Conservation (phyloP, 805 yeast species). For the Sugiyamaella mastotermitis region DNA sequence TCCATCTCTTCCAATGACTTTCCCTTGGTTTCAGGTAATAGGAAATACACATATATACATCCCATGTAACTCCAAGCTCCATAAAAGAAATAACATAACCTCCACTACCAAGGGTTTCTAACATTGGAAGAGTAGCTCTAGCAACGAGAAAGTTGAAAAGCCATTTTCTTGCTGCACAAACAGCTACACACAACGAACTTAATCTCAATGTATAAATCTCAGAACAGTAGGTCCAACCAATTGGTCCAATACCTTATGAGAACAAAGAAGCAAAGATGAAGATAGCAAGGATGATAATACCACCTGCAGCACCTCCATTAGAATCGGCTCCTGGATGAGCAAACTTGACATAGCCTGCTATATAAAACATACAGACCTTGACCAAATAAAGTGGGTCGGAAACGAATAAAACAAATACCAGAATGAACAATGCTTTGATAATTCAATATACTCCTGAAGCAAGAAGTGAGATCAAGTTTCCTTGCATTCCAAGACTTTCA, state of each 20-base stretch:
- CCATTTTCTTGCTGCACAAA: conserved; percentile 11
- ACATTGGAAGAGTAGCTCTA: conserved; percentile 9
- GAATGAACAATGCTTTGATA: conserved; percentile 12
- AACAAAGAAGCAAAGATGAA: conserved; percentile 7
- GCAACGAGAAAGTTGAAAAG: conserved; percentile 11
- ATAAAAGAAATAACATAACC: conserved; percentile 10
- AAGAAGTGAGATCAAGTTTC: no score
- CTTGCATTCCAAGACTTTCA: no score
- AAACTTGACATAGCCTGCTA: conserved; percentile 6
- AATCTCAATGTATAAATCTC: conserved; percentile 45
- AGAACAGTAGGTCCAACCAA: conserved; percentile 81
- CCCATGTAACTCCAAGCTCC: conserved; percentile 8
- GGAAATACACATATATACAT: conserved; percentile 31
- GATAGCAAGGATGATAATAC: conserved; percentile 3
- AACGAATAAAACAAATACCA: conserved; percentile 7
- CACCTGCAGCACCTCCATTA: conserved; percentile 5
- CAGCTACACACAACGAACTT: conserved; percentile 7
- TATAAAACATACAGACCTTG: conserved; percentile 7
- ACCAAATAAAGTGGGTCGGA: conserved; percentile 6
- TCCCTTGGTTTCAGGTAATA: conserved; percentile 70
- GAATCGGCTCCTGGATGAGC: conserved; percentile 2
- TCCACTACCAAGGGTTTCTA: conserved; percentile 4
- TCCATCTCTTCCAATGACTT: conserved; percentile 74
- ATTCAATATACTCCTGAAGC: conserved; percentile 18
- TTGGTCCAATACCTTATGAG: conserved; percentile 39